These are phyloP conservation scores for Cladosporium velox DNA, from an alignment of 2,329 filamentous ascomycete genomes.

Conservation along the genomic window DNA sequence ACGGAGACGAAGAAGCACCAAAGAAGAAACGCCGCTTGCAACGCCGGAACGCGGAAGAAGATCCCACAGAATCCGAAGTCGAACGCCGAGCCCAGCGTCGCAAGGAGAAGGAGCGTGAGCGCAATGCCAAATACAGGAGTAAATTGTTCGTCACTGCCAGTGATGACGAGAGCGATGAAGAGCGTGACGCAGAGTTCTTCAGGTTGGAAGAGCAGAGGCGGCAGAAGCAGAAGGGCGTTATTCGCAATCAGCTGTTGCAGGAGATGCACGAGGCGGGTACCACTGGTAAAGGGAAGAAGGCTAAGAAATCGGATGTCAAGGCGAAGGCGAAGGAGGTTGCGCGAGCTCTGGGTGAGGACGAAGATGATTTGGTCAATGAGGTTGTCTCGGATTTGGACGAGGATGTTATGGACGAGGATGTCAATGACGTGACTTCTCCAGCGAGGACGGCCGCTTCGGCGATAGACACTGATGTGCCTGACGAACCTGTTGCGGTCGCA, in stretches of 20 bases:
- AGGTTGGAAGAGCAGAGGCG: constrained; percentile 69
- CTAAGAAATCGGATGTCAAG: constrained; percentile 25
- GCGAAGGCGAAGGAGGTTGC: constrained; percentile 26
- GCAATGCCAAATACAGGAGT: constrained; percentile 79
- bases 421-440: constrained; percentile 20
- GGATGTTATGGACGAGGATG: constrained; percentile 21
- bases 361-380: constrained; percentile 23
- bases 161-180: constrained; percentile 86
- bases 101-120: constrained; percentile 71
- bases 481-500: not conserved
- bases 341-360: constrained; percentile 23
- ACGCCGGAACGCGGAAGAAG: constrained; percentile 59
- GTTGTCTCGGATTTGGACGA: constrained; percentile 24
- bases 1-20: constrained; percentile 50
- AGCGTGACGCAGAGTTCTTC: constrained; percentile 75
- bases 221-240: constrained; percentile 54
- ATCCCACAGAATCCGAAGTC: constrained; percentile 50
- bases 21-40: constrained; percentile 60
- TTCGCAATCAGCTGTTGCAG: constrained; percentile 51
- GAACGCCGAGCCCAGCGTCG: constrained; percentile 63
- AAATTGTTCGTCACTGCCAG: constrained; percentile 76
- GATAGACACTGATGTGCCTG: constrained; percentile 16
- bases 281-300: constrained; percentile 35
- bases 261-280: constrained; percentile 33
- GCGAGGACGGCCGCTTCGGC: constrained; percentile 10